phyloP scores from a whole-genome alignment of 352 stramenopile species.

The Aphanomyces cochlioides region DNA sequence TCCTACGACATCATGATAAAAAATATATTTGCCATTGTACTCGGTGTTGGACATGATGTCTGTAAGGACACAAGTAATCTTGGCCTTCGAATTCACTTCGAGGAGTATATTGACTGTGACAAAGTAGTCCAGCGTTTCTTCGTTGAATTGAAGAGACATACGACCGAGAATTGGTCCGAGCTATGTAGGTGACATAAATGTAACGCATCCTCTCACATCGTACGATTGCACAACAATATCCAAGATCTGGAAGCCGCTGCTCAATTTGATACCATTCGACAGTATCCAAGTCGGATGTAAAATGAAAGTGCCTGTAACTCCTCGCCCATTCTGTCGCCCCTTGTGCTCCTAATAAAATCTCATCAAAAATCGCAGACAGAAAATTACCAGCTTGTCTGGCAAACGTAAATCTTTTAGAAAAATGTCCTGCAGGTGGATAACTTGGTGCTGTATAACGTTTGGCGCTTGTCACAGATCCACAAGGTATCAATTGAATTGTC shows the following conservation, averaged over 20 bases:
- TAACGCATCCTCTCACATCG: not conserved
- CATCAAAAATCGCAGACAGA: too few species aligned
- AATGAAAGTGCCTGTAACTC: slow-evolving; percentile 5
- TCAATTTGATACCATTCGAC: slow-evolving; percentile 8
- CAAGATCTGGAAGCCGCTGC: not conserved
- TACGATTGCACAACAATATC: slow-evolving; percentile 19
- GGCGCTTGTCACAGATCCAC: slow-evolving; percentile 49
- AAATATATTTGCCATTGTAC: slow-evolving; percentile 1
- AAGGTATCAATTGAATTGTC: slow-evolving; percentile 43
- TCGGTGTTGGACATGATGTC: slow-evolving; percentile 61
- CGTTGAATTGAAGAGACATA: not conserved
- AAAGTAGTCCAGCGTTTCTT: not conserved
- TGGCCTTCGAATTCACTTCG: slow-evolving; percentile 52
- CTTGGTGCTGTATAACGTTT: not conserved
- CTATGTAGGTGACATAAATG: not conserved
- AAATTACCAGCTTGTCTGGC: not conserved
- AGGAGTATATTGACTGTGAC: slow-evolving; percentile 55
- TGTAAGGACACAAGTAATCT: slow-evolving; percentile 54
- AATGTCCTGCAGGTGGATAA: slow-evolving; percentile 22
- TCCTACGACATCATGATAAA: slow-evolving; percentile 14
- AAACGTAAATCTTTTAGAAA: slow-evolving; percentile 70
- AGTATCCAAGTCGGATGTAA: slow-evolving; percentile 13
- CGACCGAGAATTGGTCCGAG: slow-evolving; percentile 19
- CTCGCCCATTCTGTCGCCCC: not conserved
- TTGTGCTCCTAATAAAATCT: too few species aligned